phyloP scores from a whole-genome alignment of 805 yeast genomes.

The Blastobotrys chiropterorum region DNA sequence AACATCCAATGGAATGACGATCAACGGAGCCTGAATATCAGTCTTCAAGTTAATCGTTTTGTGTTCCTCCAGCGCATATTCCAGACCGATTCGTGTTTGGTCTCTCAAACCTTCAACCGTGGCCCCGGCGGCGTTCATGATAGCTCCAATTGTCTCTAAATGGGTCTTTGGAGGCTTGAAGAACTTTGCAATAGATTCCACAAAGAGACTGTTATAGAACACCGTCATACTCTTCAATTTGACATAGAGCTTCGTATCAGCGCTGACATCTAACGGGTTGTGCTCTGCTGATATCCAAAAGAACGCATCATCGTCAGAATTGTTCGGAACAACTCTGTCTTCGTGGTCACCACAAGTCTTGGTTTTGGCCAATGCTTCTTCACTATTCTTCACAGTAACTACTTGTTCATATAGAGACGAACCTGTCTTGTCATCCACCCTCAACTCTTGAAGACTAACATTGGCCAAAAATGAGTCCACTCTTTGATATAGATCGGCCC shows the following conservation, averaged over 20 bases:
- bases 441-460: constrained; percentile 72
- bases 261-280: constrained; percentile 77
- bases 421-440: constrained; percentile 81
- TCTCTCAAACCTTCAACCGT: constrained; percentile 86
- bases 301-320: constrained; percentile 47
- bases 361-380: constrained; percentile 36
- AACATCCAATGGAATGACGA: constrained; percentile 80
- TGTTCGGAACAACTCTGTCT: not conserved
- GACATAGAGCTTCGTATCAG: constrained; percentile 71
- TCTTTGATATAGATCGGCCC: constrained; percentile 64
- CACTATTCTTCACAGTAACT: constrained; percentile 62
- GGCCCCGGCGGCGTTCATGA: constrained; percentile 90
- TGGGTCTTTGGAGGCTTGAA: constrained; percentile 85
- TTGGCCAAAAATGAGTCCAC: constrained; percentile 69
- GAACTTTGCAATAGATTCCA: constrained; percentile 67
- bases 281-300: constrained; percentile 77
- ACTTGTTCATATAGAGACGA: constrained; percentile 77
- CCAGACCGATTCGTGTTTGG: constrained; percentile 86
- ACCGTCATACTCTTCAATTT: constrained; percentile 83
- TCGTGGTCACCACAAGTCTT: constrained; percentile 12
- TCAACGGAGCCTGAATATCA: constrained; percentile 90
- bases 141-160: constrained; percentile 80
- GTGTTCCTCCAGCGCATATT: constrained; percentile 91
- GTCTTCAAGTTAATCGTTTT: constrained; percentile 79
- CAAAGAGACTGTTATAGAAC: constrained; percentile 77